Percentiles rank a stretch among this genome's conserved stretches.
Evolutionary conservation across 805 yeast species (phyloP).

Genomic region (Monosporozyma unispora): DNA sequence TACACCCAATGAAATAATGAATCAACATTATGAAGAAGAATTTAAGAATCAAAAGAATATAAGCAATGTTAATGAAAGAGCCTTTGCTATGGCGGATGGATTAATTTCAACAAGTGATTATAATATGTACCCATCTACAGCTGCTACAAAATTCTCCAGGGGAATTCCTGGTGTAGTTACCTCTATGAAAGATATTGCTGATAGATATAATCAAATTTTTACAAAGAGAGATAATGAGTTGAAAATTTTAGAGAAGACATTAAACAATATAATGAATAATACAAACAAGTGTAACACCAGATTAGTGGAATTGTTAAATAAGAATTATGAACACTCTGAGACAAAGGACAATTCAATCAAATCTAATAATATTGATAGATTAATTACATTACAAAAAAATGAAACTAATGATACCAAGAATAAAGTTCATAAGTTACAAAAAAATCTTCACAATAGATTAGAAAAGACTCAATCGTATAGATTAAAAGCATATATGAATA

Average conservation of each 20-base stretch:
- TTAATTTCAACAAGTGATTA: constrained; percentile 12
- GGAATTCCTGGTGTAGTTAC: constrained; percentile 23
- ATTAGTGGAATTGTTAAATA: constrained; percentile 39
- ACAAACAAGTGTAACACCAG: constrained; percentile 16
- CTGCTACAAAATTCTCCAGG: constrained; percentile 25
- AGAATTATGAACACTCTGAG: constrained; percentile 44
- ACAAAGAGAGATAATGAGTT: constrained; percentile 37
- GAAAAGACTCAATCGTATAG: constrained; percentile 26
- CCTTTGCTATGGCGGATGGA: constrained; percentile 33
- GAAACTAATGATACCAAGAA: constrained; percentile 8
- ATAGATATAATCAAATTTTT: constrained; percentile 45
- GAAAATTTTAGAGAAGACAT: constrained; percentile 24
- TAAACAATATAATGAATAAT: constrained; percentile 17
- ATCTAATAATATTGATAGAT: constrained; percentile 34
- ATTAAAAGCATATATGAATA: constrained; percentile 5
- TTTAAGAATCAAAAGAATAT: constrained; percentile 4
- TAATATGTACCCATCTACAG: constrained; percentile 24
- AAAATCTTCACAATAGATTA: constrained; percentile 17
- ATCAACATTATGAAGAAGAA: constrained; percentile 30
- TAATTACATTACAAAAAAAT: constrained; percentile 8
- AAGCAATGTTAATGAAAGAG: constrained; percentile 18
- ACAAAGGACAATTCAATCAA: not conserved
- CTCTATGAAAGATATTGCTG: constrained; percentile 35
- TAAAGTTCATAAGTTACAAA: constrained; percentile 15
- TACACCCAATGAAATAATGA: constrained; percentile 25